Conservation (phyloP, 805 yeast species). For the Lipomyces chichibuensis region DNA sequence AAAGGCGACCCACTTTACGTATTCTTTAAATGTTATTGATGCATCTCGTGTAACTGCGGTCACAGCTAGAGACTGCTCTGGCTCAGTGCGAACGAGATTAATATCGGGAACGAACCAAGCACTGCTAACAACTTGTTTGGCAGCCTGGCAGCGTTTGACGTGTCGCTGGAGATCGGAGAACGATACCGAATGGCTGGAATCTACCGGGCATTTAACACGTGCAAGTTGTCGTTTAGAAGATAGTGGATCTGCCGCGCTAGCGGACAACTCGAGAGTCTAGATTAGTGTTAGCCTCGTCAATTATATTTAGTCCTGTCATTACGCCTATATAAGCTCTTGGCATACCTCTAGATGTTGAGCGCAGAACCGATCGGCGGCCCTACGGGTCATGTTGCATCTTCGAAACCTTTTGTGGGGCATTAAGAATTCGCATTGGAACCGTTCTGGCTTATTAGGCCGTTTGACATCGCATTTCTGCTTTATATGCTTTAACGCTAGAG, state of each 20-base stretch:
- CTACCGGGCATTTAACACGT: slow-evolving; percentile 29
- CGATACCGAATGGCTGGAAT: slow-evolving; percentile 24
- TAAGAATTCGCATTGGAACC: slow-evolving; percentile 49
- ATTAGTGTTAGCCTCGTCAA: background rate
- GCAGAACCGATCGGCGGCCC: slow-evolving; percentile 56
- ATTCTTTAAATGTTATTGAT: slow-evolving; percentile 13
- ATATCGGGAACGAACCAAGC: slow-evolving; percentile 25
- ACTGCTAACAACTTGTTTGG: slow-evolving; percentile 31
- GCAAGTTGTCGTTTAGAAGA: background rate
- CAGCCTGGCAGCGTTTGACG: slow-evolving; percentile 25
- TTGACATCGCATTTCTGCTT: background rate
- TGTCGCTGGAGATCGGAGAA: slow-evolving; percentile 27
- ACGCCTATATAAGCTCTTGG: background rate
- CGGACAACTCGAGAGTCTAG: background rate
- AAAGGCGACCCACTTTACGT: slow-evolving; percentile 15
- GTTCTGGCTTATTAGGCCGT: background rate
- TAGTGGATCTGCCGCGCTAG: background rate
- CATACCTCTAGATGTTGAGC: slow-evolving; percentile 57
- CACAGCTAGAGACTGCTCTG: background rate
- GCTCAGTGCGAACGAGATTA: slow-evolving; percentile 5
- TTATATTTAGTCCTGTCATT: too few relatives aligned
- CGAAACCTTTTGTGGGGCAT: slow-evolving; percentile 55
- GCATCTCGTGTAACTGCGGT: background rate
- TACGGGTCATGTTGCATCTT: slow-evolving; percentile 64
- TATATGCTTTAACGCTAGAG: too few relatives aligned